These are phyloP conservation scores for Oryza rufipogon DNA, from an alignment of 176 grass and related monocot genomes.

Conservation along the genomic window DNA sequence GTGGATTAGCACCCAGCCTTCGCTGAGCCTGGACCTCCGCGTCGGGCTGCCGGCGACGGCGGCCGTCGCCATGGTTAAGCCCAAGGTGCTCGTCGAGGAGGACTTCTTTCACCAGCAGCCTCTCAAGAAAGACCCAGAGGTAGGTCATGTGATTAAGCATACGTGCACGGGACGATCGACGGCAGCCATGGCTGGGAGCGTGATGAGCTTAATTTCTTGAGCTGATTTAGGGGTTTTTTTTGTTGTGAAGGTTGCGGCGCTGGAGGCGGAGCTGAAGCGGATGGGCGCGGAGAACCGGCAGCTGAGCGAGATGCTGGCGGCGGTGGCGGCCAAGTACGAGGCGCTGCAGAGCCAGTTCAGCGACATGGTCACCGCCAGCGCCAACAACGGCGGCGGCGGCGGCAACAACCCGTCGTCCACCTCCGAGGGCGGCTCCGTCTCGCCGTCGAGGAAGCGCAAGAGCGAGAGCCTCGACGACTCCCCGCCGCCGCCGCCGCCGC, in stretches of 20 bases:
- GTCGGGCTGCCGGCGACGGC: constrained; percentile 48
- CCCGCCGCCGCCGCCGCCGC: constrained; percentile 31
- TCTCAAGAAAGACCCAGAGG: constrained; percentile 70
- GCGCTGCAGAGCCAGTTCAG: constrained; percentile 55
- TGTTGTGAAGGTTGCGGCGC: constrained; percentile 26
- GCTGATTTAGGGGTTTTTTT: neutral
- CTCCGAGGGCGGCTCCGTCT: constrained; percentile 74
- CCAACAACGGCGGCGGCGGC: neutral
- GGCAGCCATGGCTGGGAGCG: neutral
- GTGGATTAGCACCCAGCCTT: constrained; percentile 64
- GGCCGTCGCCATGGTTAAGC: constrained; percentile 35
- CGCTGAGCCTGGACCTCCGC: constrained; percentile 68
- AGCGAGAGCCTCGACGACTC: constrained; percentile 52
- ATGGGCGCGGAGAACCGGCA: constrained; percentile 70
- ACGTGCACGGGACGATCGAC: neutral
- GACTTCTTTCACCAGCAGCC: constrained; percentile 45
- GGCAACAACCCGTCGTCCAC: constrained; percentile 41
- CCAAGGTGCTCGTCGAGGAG: constrained; percentile 60
- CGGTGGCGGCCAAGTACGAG: constrained; percentile 59
- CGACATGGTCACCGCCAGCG: constrained; percentile 30
- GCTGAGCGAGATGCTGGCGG: constrained; percentile 52
- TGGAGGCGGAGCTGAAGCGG: constrained; percentile 64
- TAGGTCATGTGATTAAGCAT: neutral
- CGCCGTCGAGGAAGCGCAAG: constrained; percentile 77
- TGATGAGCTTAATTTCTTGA: neutral